Conservation (phyloP, 179 eudicot genomes). For the Actinidia chinensis region DNA sequence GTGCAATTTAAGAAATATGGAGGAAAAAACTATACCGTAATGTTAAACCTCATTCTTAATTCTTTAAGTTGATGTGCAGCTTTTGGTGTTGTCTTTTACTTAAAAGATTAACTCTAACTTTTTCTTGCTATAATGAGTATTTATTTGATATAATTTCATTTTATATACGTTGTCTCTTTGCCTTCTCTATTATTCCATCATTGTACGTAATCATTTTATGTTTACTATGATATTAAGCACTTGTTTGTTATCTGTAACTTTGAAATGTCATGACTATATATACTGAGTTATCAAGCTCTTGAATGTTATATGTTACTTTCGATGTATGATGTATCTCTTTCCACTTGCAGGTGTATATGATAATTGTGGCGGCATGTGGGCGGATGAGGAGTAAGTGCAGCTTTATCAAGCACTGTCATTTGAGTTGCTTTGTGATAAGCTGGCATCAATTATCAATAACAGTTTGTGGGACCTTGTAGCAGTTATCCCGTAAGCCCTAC, state of each 20-base stretch:
- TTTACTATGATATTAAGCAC: not conserved
- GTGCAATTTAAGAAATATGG: not conserved
- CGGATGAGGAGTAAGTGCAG: slow-evolving; percentile 82
- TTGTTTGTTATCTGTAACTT: not conserved
- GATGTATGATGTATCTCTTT: not conserved
- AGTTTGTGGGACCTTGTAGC: slow-evolving; percentile 20
- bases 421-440: slow-evolving; percentile 14
- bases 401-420: slow-evolving; percentile 1
- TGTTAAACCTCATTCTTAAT: not conserved
- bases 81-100: not conserved
- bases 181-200: not conserved
- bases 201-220: not conserved
- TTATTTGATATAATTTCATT: not conserved
- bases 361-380: slow-evolving; percentile 79
- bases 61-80: not conserved
- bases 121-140: not conserved
- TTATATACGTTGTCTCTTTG: not conserved
- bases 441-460: slow-evolving; percentile 15
- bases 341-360: slow-evolving; percentile 70
- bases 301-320: not conserved
- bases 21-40: not conserved
- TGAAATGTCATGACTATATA: not conserved
- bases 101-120: not conserved
- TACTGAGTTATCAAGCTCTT: not conserved
- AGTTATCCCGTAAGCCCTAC: slow-evolving; percentile 56